Conservation (phyloP, 345 rosid genomes). For the Noccaea caerulescens region DNA sequence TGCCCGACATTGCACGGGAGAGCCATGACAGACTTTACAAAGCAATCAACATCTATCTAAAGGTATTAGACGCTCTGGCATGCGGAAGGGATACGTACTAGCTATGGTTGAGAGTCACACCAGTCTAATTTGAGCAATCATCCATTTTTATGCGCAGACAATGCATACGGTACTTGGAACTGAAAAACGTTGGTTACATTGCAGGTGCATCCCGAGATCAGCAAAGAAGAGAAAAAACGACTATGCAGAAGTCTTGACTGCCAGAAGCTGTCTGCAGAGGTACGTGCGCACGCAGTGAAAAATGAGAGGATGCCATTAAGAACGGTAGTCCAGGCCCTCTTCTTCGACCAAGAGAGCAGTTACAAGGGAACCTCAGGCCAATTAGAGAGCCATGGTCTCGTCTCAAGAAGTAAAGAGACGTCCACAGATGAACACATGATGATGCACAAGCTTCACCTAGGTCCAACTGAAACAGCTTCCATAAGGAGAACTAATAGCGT, state of each 20-base stretch:
- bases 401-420: conserved; percentile 35
- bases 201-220: conserved; percentile 88
- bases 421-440: conserved; percentile 7
- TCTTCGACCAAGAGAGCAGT: conserved; percentile 80
- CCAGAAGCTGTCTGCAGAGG: conserved; percentile 84
- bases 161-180: conserved; percentile 14
- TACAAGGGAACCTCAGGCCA: conserved; percentile 36
- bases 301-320: conserved; percentile 91
- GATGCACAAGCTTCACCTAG: conserved; percentile 42
- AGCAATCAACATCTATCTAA: conserved; percentile 83
- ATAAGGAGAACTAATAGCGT: conserved; percentile 32
- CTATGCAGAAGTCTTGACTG: conserved; percentile 87
- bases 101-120: conserved; percentile 23
- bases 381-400: conserved; percentile 30
- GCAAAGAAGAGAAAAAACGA: conserved; percentile 79
- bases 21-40: conserved; percentile 87
- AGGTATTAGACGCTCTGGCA: conserved; percentile 52
- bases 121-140: conserved; percentile 10
- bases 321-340: conserved; percentile 93
- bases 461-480: conserved; percentile 37
- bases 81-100: background rate
- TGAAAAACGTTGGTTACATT: conserved; percentile 24
- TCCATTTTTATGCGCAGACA: conserved; percentile 12
- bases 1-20: conserved; percentile 68
- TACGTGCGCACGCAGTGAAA: conserved; percentile 90